Conservation (phyloP, 2,329 filamentous ascomycete genomes). For the Phyllosticta citrichinensis region DNA sequence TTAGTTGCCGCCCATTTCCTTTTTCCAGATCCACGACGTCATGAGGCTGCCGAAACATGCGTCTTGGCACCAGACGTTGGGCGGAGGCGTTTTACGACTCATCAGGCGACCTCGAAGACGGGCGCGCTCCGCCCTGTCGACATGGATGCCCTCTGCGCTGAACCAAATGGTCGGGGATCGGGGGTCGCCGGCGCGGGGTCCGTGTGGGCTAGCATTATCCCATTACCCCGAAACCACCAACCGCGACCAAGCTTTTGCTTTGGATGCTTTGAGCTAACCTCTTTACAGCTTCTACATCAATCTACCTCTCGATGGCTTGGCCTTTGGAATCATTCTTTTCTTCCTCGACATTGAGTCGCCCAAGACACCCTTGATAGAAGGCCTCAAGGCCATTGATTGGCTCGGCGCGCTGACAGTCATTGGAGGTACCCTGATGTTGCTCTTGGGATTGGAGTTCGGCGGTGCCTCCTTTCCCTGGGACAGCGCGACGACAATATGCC, state of each 20-base stretch:
- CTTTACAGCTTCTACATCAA: slow-evolving; percentile 47
- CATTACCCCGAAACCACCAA: background rate
- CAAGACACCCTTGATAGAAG: slow-evolving; percentile 50
- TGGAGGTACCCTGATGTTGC: slow-evolving; percentile 72
- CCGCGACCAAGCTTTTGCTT: background rate
- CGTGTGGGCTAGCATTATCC: background rate
- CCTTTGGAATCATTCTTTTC: slow-evolving; percentile 49
- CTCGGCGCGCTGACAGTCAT: slow-evolving; percentile 56
- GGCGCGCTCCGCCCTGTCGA: background rate
- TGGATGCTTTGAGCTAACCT: background rate
- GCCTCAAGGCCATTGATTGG: slow-evolving; percentile 57
- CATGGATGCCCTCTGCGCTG: background rate
- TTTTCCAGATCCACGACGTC: background rate
- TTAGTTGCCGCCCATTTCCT: slow-evolving; percentile 3
- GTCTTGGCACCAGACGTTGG: background rate
- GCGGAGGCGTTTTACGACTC: background rate
- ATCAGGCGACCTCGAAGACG: background rate
- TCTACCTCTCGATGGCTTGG: slow-evolving; percentile 50
- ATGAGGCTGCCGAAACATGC: background rate
- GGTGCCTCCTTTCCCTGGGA: slow-evolving; percentile 66
- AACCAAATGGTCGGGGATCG: background rate
- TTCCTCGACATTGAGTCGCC: slow-evolving; percentile 60
- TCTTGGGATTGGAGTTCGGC: slow-evolving; percentile 78
- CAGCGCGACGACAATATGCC: slow-evolving; percentile 64
- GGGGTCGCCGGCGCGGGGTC: background rate